Evolutionary conservation across 805 yeast species (phyloP).

Genomic region (Ogataea trehalophila): DNA sequence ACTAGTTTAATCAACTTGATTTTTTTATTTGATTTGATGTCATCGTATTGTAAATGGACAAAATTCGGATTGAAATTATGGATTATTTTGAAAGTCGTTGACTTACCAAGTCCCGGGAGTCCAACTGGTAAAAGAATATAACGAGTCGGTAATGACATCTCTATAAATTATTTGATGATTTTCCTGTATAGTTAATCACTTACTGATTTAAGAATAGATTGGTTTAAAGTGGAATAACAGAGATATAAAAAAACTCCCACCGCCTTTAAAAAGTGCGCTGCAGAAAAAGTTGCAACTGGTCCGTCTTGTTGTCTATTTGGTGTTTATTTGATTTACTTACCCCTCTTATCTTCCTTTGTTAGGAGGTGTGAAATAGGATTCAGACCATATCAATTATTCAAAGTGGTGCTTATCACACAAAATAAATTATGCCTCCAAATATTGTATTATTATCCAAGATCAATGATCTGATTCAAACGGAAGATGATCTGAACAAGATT

Average conservation of each 20-base stretch:
- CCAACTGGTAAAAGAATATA: constrained; percentile 72
- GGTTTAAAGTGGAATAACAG: no score
- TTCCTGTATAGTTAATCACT: not conserved
- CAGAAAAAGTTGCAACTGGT: no score
- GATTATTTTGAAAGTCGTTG: constrained; percentile 66
- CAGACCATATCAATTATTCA: not conserved
- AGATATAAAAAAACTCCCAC: no score
- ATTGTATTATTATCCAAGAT: constrained; percentile 17
- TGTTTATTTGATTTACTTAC: not conserved
- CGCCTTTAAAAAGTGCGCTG: no score
- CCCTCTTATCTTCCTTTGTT: not conserved
- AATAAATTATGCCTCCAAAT: constrained; percentile 11
- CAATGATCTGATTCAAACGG: constrained; percentile 21
- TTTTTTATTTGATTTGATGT: constrained; percentile 42
- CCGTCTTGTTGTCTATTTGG: no score
- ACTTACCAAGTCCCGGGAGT: constrained; percentile 86
- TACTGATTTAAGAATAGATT: no score
- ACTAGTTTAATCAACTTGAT: constrained; percentile 40
- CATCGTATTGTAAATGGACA: constrained; percentile 76
- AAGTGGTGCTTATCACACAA: not conserved
- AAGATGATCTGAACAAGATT: constrained; percentile 50
- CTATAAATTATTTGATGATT: not conserved
- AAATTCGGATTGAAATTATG: constrained; percentile 47
- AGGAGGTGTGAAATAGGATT: not conserved
- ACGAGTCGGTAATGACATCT: not conserved